Base-by-base conservation (phyloP, 2,329 filamentous ascomycete genomes). In the Capronia americana region DNA sequence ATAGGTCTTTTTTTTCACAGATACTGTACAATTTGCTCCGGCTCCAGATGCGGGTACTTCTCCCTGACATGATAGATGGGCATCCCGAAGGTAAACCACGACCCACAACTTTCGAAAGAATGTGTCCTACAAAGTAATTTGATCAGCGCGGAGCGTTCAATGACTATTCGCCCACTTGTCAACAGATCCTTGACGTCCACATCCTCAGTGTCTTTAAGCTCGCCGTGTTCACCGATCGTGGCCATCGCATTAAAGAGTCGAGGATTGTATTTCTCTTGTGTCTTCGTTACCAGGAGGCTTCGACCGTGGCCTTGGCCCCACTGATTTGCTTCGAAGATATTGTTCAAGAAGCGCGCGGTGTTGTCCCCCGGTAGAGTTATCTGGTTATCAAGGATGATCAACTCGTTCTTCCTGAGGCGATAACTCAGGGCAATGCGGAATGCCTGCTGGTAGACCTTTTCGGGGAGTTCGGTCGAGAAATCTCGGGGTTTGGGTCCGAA, bases 141-240 rank as follows among this genome's bases (percentile, higher is more conserved):
- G 77, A 89, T 85, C 75, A 99, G 83, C 41, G 94, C 94, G 50
- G 82, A 81, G 77, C 90, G 87, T 85, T 99, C 95, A 74, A 99
- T 88, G 67, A 99, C 88, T 67, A 99, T 82, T 74, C 93, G 88
- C 61, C 91, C 91, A 61, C 90, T 88, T 82, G 95, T 92, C 71
- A 99, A 81, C 70, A 99, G 79, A 77, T 98, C 92, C 86, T 98
- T 99, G 69, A 99, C 92, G 79, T 98, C 95, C 41, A 99, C 92
- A 69, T 96, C 90, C n/a, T 85, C 82, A 66, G 90, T 83, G 64
- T 87, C 85, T 72, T 93, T 81, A 8, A 90, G 89, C 63, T 88
- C 86, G 23, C 91, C 92, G 68, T 93, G 86, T 74, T 86, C 81
- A 8, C 85, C 86, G 68, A 89, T 79, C 66, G 86, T 81, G 59